Evolutionary conservation across 768 basidiomycete species (phyloP).

Genomic region (Mycena maculata): DNA sequence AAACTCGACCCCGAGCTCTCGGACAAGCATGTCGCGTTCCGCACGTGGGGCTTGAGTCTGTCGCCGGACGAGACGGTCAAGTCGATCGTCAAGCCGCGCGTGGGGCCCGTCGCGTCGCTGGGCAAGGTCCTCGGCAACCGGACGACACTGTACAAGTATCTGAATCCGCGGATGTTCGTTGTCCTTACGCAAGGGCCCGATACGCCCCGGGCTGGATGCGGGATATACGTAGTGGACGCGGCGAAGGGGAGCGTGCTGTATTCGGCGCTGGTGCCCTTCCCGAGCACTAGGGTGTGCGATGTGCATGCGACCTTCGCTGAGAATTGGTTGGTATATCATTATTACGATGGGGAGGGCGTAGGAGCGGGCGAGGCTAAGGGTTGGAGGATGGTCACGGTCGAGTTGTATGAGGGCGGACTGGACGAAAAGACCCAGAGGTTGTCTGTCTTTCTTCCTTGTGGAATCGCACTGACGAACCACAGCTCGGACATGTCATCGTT

Average conservation of each 20-base stretch:
- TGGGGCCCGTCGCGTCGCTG: conserved; percentile 74
- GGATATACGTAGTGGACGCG: conserved; percentile 82
- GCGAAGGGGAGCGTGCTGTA: conserved; percentile 84
- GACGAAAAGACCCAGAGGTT: conserved; percentile 83
- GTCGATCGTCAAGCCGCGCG: conserved; percentile 58
- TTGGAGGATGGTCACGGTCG: conserved; percentile 81
- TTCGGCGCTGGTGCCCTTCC: conserved; percentile 63
- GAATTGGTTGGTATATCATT: conserved; percentile 94
- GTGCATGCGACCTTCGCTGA: conserved; percentile 79
- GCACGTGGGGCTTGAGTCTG: conserved; percentile 75
- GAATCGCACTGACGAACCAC: neutral
- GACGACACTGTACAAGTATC: conserved; percentile 92
- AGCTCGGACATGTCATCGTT: conserved; percentile 60
- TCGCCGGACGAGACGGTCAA: conserved; percentile 68
- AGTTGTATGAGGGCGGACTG: conserved; percentile 85
- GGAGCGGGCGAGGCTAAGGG: conserved; percentile 68
- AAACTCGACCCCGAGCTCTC: conserved; percentile 55
- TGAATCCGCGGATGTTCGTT: conserved; percentile 83
- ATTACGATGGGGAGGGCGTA: conserved; percentile 71
- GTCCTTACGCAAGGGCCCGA: conserved; percentile 63
- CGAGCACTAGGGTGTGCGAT: conserved; percentile 59
- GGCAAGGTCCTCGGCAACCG: conserved; percentile 91
- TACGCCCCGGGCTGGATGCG: conserved; percentile 53
- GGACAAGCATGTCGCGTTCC: conserved; percentile 60
- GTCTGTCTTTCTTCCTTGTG: conserved; percentile 5